Percentiles rank a stretch among this genome's conserved stretches.
These are phyloP conservation scores for Mycena sanguinolenta DNA, from an alignment of 768 basidiomycete genomes.

Conservation along the genomic window DNA sequence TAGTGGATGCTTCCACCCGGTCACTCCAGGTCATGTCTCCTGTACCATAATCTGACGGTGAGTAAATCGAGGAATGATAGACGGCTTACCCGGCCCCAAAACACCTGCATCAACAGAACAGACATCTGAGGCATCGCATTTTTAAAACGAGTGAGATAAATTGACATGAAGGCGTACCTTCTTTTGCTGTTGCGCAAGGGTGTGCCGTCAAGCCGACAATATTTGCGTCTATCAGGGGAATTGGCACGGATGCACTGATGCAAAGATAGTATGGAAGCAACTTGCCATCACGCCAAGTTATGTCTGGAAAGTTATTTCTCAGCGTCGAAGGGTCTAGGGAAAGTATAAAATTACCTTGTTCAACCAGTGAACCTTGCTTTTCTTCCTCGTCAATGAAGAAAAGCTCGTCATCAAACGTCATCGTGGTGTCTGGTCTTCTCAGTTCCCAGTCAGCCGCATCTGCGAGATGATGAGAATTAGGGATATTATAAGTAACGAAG, in stretches of 20 bases:
- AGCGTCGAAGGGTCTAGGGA: neutral
- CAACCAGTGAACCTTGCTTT: neutral
- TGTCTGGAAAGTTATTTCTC: slow-evolving; percentile 12
- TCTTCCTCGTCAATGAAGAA: slow-evolving; percentile 15
- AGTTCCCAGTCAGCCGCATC: slow-evolving; percentile 2
- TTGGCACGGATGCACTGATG: slow-evolving; percentile 22
- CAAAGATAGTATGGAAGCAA: neutral
- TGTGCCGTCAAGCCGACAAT: neutral
- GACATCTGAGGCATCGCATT: slow-evolving; percentile 8
- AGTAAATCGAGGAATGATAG: neutral
- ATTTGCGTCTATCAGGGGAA: slow-evolving; percentile 17
- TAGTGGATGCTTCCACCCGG: neutral
- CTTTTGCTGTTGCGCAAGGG: neutral
- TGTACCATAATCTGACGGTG: slow-evolving; percentile 4
- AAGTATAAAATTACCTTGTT: neutral
- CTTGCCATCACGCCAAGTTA: slow-evolving; percentile 19
- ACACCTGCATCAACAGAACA: neutral
- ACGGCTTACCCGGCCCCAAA: slow-evolving; percentile 9
- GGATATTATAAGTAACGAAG: neutral
- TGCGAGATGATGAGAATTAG: slow-evolving; percentile 3
- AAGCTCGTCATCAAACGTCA: slow-evolving; percentile 13
- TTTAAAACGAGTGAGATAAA: neutral
- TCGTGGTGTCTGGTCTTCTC: slow-evolving; percentile 8
- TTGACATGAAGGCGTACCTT: neutral
- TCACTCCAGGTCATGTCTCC: neutral